Conservation (phyloP, 139 green algal species). For the Ettlia oleoabundans region DNA sequence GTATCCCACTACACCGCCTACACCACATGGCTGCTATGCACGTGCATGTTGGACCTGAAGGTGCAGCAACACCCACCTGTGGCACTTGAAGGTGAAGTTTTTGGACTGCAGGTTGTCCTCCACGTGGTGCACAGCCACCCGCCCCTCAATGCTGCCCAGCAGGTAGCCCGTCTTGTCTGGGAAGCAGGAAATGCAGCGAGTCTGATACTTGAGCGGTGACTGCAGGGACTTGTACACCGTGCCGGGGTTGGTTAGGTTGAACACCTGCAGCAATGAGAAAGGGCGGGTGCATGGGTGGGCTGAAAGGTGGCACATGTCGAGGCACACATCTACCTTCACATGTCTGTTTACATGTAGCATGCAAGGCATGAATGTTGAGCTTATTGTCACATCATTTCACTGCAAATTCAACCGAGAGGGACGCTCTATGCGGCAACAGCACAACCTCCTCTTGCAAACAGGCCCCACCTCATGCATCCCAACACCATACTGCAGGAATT, state of each 20-base stretch:
- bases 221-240: constrained; percentile 83
- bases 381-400: too few relatives aligned
- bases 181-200: constrained; percentile 85
- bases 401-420: too few relatives aligned
- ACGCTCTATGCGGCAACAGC: too few relatives aligned
- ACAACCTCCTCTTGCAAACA: too few relatives aligned
- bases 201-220: constrained; percentile 98
- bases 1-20: too few relatives aligned
- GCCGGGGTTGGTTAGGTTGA: constrained; percentile 75
- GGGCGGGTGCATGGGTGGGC: not conserved
- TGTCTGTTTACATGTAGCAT: too few relatives aligned
- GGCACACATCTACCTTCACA: too few relatives aligned
- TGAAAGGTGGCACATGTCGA: not conserved
- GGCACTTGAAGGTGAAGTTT: constrained; percentile 97
- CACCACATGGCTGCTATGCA: not conserved
- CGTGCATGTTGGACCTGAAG: not conserved
- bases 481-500: too few relatives aligned
- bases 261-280: constrained; percentile 56
- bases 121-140: constrained; percentile 97
- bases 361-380: too few relatives aligned
- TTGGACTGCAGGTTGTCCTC: constrained; percentile 82
- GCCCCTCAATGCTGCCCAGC: constrained; percentile 90
- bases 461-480: too few relatives aligned
- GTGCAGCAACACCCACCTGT: constrained; percentile 58
- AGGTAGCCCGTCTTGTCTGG: constrained; percentile 93